These are phyloP conservation scores for Microbotryum violaceum DNA, from an alignment of 1,284 basidiomycete genomes.

Conservation along the genomic window DNA sequence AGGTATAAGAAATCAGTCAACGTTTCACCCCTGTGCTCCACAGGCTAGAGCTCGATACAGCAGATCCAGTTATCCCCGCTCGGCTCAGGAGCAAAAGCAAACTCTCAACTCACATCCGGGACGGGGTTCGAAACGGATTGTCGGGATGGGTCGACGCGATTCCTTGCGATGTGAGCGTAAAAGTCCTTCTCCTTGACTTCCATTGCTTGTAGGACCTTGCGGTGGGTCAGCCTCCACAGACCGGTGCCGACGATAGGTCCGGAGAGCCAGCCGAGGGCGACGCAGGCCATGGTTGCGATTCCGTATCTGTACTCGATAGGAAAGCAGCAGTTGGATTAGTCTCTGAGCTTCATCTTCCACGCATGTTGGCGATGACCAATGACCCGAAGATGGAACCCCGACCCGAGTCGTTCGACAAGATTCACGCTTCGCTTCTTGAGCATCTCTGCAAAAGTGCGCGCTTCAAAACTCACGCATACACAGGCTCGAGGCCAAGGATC, in stretches of 20 bases:
- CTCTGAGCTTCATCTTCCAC: background rate
- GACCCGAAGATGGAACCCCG: background rate
- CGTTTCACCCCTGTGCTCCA: too few relatives aligned
- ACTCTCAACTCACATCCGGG: background rate
- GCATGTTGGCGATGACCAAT: background rate
- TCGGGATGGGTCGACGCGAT: constrained; percentile 33
- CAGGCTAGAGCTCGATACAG: too few relatives aligned
- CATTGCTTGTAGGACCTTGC: constrained; percentile 22
- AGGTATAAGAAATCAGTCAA: background rate
- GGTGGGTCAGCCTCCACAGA: constrained; percentile 29
- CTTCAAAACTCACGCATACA: constrained; percentile 19
- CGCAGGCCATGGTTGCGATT: constrained; percentile 30
- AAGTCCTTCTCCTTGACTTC: constrained; percentile 36
- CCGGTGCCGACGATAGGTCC: constrained; percentile 32
- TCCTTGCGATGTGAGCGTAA: constrained; percentile 31
- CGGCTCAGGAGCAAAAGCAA: background rate
- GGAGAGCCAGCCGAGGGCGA: constrained; percentile 33
- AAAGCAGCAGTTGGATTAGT: background rate
- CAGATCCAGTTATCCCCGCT: too few relatives aligned
- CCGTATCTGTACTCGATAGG: constrained; percentile 19
- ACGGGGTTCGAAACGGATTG: constrained; percentile 31
- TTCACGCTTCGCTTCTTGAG: background rate
- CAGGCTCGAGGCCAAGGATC: constrained; percentile 33
- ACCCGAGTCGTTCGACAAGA: background rate
- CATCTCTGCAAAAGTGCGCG: background rate